Percentiles rank a stretch among this genome's conserved stretches.
These are phyloP conservation scores for Quercus suber DNA, from an alignment of 306 rosid genomes.

Conservation along the genomic window DNA sequence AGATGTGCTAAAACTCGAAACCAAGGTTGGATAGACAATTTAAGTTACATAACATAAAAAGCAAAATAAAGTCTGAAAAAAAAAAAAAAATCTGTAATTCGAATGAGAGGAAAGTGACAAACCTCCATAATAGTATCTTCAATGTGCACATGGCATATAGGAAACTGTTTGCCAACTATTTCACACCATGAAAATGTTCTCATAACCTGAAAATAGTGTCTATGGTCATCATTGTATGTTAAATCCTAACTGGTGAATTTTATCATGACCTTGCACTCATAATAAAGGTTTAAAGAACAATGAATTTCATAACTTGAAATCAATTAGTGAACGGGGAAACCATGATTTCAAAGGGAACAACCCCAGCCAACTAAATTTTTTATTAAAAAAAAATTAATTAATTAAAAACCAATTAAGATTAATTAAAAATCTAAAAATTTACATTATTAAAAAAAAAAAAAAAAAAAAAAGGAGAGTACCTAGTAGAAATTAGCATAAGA, in stretches of 20 bases:
- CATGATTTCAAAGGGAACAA: background rate
- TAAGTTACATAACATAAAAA: constrained; percentile 19
- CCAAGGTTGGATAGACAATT: constrained; percentile 41
- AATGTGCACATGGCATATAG: constrained; percentile 86
- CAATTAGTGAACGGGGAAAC: background rate
- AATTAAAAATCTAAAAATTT: too few species aligned
- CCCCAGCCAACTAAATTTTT: too few species aligned
- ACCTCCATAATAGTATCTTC: constrained; percentile 75
- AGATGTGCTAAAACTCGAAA: constrained; percentile 77
- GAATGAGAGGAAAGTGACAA: constrained; percentile 17
- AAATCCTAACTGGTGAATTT: background rate
- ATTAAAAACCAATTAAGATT: too few species aligned
- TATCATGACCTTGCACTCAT: constrained; percentile 1
- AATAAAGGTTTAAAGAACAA: constrained; percentile 8
- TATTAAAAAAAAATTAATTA: too few species aligned
- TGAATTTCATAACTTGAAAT: background rate
- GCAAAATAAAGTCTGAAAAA: background rate
- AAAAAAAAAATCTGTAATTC: background rate
- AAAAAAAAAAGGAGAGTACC: too few species aligned
- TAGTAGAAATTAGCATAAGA: too few species aligned
- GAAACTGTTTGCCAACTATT: constrained; percentile 81
- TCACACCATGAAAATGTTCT: constrained; percentile 82
- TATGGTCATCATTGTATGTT: constrained; percentile 19
- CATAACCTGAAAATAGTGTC: constrained; percentile 52
- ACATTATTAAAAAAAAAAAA: too few species aligned